Conservation (phyloP, 768 basidiomycete genomes). For the Naematelia encephala region DNA sequence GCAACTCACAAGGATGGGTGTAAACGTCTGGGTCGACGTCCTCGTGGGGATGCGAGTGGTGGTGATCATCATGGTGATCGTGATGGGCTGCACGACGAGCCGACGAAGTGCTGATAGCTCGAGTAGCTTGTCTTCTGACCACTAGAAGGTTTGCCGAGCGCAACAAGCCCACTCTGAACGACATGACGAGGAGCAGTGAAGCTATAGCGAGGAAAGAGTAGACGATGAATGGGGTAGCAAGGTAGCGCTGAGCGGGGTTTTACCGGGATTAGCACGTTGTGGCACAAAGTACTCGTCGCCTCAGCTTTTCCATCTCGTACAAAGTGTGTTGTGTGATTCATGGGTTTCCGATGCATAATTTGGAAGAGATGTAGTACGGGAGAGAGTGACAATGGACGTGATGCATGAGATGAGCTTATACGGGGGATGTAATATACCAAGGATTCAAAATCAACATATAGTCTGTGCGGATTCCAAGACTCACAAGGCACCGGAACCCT, state of each 20-base stretch:
- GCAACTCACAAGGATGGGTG: constrained; percentile 29
- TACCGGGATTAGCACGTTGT: neutral
- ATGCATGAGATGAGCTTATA: too few relatives aligned
- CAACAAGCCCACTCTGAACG: neutral
- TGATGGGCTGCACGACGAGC: constrained; percentile 18
- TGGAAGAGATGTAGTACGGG: too few relatives aligned
- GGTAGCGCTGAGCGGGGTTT: neutral
- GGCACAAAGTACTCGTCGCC: too few relatives aligned
- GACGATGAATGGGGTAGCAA: too few relatives aligned
- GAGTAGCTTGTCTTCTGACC: neutral
- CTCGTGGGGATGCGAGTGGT: constrained; percentile 15
- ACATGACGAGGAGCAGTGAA: neutral
- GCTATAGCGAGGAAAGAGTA: neutral
- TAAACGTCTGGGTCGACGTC: constrained; percentile 17
- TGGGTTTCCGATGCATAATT: too few relatives aligned
- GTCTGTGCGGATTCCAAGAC: too few relatives aligned
- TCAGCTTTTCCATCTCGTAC: too few relatives aligned
- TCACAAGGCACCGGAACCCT: too few relatives aligned
- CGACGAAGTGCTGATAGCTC: constrained; percentile 11
- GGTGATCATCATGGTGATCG: constrained; percentile 14
- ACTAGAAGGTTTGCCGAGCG: neutral
- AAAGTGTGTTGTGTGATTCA: too few relatives aligned
- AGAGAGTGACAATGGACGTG: too few relatives aligned
- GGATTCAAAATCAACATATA: too few relatives aligned
- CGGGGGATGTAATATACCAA: too few relatives aligned